Evolutionary conservation across 176 grass and related monocot species (phyloP).

Genomic region (Musa acuminata): DNA sequence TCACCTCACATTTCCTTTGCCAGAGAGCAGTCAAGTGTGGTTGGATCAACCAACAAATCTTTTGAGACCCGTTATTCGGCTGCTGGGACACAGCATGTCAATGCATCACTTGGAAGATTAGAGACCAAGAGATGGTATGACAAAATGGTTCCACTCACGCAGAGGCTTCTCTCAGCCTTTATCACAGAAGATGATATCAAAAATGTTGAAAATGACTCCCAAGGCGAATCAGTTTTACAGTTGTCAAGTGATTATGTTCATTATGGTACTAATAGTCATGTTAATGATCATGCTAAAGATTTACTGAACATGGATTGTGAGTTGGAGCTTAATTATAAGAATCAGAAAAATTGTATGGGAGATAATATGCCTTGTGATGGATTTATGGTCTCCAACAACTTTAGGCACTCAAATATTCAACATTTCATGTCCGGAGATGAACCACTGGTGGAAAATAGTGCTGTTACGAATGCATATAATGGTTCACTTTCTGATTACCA

Average conservation of each 20-base stretch:
- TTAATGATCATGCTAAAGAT: conserved; percentile 35
- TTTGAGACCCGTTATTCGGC: conserved; percentile 14
- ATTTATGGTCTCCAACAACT: conserved; percentile 41
- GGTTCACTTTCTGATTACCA: conserved; percentile 26
- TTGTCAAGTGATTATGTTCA: conserved; percentile 33
- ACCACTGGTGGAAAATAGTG: conserved; percentile 20
- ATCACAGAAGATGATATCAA: conserved; percentile 61
- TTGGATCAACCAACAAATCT: conserved; percentile 26
- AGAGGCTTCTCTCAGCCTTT: conserved; percentile 77
- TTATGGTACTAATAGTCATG: conserved; percentile 28
- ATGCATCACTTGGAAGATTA: conserved; percentile 16
- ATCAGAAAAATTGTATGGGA: conserved; percentile 31
- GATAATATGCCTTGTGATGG: conserved; percentile 48
- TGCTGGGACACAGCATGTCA: conserved; percentile 1
- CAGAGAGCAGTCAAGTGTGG: conserved; percentile 28
- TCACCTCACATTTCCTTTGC: conserved; percentile 38
- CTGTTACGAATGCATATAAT: conserved; percentile 31
- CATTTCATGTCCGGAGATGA: conserved; percentile 34
- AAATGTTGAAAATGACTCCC: conserved; percentile 26
- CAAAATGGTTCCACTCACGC: conserved; percentile 49
- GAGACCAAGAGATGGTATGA: conserved; percentile 41
- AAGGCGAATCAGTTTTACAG: conserved; percentile 29
- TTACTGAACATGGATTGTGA: conserved; percentile 30
- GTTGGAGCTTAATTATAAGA: conserved; percentile 27
- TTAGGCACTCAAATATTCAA: conserved; percentile 38